phyloP scores from a whole-genome alignment of 106 monocot species.

The Platanthera zijinensis region DNA sequence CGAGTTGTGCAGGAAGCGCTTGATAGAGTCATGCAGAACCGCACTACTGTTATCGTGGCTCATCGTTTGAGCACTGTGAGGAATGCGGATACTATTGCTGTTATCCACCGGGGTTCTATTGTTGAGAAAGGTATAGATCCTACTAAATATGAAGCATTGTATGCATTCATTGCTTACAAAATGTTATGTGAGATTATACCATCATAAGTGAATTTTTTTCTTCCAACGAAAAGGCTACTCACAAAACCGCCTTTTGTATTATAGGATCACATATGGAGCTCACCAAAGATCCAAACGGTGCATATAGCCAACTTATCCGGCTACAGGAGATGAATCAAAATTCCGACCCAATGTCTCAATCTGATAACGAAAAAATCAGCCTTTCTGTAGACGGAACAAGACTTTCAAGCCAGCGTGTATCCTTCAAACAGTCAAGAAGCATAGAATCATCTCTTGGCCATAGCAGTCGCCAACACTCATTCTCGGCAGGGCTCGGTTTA shows the following conservation, averaged over 20 bases:
- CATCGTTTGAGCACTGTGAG: slow-evolving; percentile 46
- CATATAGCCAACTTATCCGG: slow-evolving; percentile 30
- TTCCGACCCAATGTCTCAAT: slow-evolving; percentile 4
- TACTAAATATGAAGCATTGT: background rate
- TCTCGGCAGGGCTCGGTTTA: slow-evolving; percentile 2
- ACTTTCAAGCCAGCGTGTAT: background rate
- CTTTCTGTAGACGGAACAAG: background rate
- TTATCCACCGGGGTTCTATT: slow-evolving; percentile 31
- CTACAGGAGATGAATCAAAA: slow-evolving; percentile 32
- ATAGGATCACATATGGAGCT: slow-evolving; percentile 33
- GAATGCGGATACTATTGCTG: slow-evolving; percentile 43
- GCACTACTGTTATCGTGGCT: slow-evolving; percentile 47
- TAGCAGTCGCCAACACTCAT: slow-evolving; percentile 7
- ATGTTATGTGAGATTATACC: background rate
- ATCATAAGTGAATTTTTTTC: background rate
- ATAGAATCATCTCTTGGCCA: slow-evolving; percentile 18
- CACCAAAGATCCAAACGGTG: slow-evolving; percentile 20
- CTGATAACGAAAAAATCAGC: background rate
- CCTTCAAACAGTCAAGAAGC: slow-evolving; percentile 10
- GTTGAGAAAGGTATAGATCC: slow-evolving; percentile 36
- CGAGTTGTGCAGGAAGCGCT: slow-evolving; percentile 40
- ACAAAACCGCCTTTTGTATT: background rate
- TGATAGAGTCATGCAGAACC: slow-evolving; percentile 32
- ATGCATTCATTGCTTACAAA: background rate
- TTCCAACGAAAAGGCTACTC: background rate